Evolutionary conservation across 108 stramenopile species (phyloP), one percentile per base, ranked within the genome.

Genomic region (Schizochytrium sp.): DNA sequence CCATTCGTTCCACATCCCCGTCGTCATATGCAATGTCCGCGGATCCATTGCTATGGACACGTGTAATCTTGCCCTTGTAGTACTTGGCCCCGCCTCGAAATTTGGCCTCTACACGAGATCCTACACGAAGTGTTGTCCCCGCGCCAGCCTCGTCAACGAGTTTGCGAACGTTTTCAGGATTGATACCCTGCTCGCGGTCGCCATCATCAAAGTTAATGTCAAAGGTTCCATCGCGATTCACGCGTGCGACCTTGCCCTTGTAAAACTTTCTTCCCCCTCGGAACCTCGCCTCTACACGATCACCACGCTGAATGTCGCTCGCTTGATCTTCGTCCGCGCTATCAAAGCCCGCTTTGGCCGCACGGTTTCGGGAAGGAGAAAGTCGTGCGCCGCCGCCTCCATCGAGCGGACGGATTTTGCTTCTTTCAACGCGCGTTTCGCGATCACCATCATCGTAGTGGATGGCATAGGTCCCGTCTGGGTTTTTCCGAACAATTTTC

Each of bases 151-250:
- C 63, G 41, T 69, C 3, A 69, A 6, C 76, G 12, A 83, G 45
- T 16, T 28, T 83, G 23, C 76, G 19, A 12, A 53, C 51, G 2
- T 83, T 34, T 12, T 83, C 10, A 14, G 28, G 25, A 6, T 1
- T 83, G 48, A 83, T 23, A 12, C 18, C 25, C 1, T 45, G 76
- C 1, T 83, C 76, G 76, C 76, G 45, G 51, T 83, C 76, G n/a
- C 76, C 76, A 34, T 83, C 76, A 53, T 83, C 89, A 72, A 89
- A 94, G 23, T 16, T 72, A 72, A 94, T 89, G 58, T 87, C 87
- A 60, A 76, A 95, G 4, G 88, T 92, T 0, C 93, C 94, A 51
- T 93, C 93, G 28, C 28, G 89, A 58, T 92, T 91, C 8, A 89
- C 89, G 19, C 72, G 23, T 8, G n/a, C 48, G 47, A 95, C 92